A percentile compares a stretch with the other conserved stretches of the same genome.
Evolutionary conservation across 805 yeast species (phyloP).

Genomic region (Jamesozyma jinghongensis): DNA sequence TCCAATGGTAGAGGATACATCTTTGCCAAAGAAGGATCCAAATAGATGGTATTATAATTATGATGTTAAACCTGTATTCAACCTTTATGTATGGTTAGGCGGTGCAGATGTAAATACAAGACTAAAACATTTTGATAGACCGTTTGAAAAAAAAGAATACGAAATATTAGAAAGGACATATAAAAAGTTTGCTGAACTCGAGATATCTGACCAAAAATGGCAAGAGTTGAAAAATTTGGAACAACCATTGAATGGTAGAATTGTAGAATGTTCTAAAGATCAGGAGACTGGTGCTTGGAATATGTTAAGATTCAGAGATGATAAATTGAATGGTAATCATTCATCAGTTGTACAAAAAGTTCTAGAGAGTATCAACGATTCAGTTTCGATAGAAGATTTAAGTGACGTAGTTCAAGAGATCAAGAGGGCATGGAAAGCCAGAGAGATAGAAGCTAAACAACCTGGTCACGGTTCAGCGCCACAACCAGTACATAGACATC

Average conservation of each 20-base stretch:
- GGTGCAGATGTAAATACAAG: constrained; percentile 30
- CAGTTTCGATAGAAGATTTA: constrained; percentile 73
- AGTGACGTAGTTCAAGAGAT: constrained; percentile 48
- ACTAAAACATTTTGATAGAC: constrained; percentile 23
- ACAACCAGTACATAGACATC: background rate
- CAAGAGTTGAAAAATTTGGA: constrained; percentile 52
- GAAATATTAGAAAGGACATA: constrained; percentile 38
- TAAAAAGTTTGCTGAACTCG: constrained; percentile 56
- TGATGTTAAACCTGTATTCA: constrained; percentile 65
- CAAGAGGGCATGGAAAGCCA: constrained; percentile 49
- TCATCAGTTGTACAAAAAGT: constrained; percentile 72
- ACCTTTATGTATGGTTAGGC: constrained; percentile 75
- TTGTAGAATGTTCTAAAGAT: constrained; percentile 75
- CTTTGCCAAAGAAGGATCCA: constrained; percentile 45
- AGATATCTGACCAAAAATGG: constrained; percentile 70
- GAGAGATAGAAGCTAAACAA: constrained; percentile 30
- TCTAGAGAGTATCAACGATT: constrained; percentile 73
- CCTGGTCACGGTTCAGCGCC: background rate
- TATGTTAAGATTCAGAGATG: constrained; percentile 84
- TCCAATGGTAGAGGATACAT: constrained; percentile 28
- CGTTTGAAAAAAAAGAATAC: constrained; percentile 26
- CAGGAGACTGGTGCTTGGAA: constrained; percentile 62
- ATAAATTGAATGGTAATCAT: constrained; percentile 83
- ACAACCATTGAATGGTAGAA: constrained; percentile 82
- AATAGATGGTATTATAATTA: constrained; percentile 69